phyloP scores from a whole-genome alignment of 768 basidiomycete species.

The Lentinula edodes region DNA sequence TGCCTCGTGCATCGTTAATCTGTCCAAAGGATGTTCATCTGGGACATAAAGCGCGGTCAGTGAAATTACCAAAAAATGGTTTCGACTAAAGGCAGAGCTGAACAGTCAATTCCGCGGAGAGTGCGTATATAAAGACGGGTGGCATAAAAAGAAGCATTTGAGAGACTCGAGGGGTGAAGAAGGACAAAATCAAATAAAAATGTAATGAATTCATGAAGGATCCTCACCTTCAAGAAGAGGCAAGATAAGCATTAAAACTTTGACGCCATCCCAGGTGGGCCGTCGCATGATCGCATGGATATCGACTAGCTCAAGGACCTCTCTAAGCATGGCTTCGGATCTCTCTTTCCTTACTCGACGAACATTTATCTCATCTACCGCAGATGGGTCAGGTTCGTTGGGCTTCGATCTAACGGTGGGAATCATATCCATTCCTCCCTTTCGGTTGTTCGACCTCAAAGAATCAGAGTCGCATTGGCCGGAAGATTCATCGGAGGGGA shows the following conservation, averaged over 20 bases:
- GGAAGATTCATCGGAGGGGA: slow-evolving; percentile 30
- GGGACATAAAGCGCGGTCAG: slow-evolving; percentile 1
- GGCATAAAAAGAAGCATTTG: background rate
- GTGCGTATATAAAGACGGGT: background rate
- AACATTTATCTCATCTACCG: background rate
- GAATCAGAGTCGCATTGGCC: background rate
- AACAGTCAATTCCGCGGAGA: background rate
- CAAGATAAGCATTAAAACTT: slow-evolving; percentile 69
- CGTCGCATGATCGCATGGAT: slow-evolving; percentile 70
- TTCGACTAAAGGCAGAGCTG: background rate
- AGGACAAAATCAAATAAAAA: background rate
- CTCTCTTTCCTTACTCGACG: slow-evolving; percentile 42
- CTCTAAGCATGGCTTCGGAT: slow-evolving; percentile 65
- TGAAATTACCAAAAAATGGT: background rate
- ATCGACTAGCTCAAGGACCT: slow-evolving; percentile 79
- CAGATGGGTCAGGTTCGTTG: background rate
- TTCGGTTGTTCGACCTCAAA: slow-evolving; percentile 3
- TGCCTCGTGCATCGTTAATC: slow-evolving; percentile 69
- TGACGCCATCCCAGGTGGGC: slow-evolving; percentile 84
- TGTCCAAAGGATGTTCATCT: slow-evolving; percentile 44
- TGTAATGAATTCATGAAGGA: background rate
- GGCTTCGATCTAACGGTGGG: background rate
- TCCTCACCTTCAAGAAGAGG: slow-evolving; percentile 79
- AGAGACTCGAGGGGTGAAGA: slow-evolving; percentile 9
- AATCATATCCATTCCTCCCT: background rate